Base-by-base conservation (phyloP, 1,284 basidiomycete species). In the Grifola frondosa region DNA sequence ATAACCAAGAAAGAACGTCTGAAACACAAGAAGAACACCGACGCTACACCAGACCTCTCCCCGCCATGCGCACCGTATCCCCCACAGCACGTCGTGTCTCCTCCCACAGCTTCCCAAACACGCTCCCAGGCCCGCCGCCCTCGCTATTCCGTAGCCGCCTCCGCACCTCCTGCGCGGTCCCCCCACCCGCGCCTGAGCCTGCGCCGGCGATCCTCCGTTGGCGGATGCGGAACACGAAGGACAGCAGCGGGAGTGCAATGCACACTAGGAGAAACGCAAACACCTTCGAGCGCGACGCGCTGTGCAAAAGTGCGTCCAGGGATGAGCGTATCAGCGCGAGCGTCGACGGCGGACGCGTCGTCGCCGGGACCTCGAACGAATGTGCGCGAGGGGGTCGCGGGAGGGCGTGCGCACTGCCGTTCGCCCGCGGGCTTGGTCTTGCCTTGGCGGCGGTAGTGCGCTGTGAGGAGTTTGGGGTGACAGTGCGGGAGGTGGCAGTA, bases 41-140 rank as follows among this genome's bases (percentile, higher is more conserved):
- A 28, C 25, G 31, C 70, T 59, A 88, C 30, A 84, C 84, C 48
- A 89, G 63, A 17, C 86, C 86, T 46, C 84, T 75, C 11, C 84
- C 86, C 2, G 80, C 87, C 87, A 89, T 89, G 53, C 71, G 71
- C 19, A 86, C 72, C 4, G 84, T 85, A 65, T 89, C 87, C 37
- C 66, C 60, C 12, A 89, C 68, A 3, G 73, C 78, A 23, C 74
- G 69, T 4, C 76, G 54, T 9, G 74, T 55, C 56, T 81, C 81
- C n/a, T 64, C 60, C 81, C 84, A 85, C 22, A 77, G 55, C 20
- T 59, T 65, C 15, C 64, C 61, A 16, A 65, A 37, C 4, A 81
- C 42, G 8, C 73, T 65, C 48, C 50, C 65, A 51, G 58, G 40
- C n/a, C 79, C 41, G 11, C 71, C 62, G 48, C 28, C 68, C 60